phyloP scores from a whole-genome alignment of 176 grass and related monocot species.

The Paspalum vaginatum region DNA sequence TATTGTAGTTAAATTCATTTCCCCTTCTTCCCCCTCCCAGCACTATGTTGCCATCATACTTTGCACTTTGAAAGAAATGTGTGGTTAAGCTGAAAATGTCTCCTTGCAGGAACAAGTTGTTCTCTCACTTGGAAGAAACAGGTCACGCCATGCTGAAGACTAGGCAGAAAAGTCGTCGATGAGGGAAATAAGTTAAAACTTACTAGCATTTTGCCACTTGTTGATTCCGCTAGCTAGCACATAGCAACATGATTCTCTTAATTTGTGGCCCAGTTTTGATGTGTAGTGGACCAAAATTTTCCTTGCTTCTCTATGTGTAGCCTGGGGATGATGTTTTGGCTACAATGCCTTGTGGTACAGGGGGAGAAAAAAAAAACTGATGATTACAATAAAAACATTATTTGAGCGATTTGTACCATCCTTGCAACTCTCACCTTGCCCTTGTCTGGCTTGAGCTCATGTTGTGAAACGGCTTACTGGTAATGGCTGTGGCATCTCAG shows the following conservation, averaged over 20 bases:
- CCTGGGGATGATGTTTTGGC: background rate
- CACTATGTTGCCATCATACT: background rate
- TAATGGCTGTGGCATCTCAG: background rate
- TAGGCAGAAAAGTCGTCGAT: conserved; percentile 43
- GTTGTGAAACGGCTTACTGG: background rate
- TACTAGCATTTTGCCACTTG: background rate
- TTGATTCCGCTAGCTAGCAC: conserved; percentile 29
- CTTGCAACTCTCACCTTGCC: background rate
- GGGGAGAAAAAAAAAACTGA: background rate
- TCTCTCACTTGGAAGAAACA: conserved; percentile 83
- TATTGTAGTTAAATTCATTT: conserved; percentile 29
- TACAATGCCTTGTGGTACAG: conserved; percentile 17
- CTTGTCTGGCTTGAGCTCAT: background rate
- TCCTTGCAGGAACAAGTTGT: conserved; percentile 76
- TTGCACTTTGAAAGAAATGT: background rate
- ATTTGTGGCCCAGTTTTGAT: conserved; percentile 40
- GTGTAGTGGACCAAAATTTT: background rate
- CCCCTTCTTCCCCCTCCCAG: background rate
- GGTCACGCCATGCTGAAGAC: conserved; percentile 74
- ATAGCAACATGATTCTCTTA: background rate
- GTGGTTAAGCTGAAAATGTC: conserved; percentile 30
- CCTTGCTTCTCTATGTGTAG: background rate
- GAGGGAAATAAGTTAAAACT: background rate
- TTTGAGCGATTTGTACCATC: background rate
- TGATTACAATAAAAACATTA: background rate